Base-by-base conservation (phyloP, 2,329 filamentous ascomycete species). In the Sporothrix brunneoviolacea region DNA sequence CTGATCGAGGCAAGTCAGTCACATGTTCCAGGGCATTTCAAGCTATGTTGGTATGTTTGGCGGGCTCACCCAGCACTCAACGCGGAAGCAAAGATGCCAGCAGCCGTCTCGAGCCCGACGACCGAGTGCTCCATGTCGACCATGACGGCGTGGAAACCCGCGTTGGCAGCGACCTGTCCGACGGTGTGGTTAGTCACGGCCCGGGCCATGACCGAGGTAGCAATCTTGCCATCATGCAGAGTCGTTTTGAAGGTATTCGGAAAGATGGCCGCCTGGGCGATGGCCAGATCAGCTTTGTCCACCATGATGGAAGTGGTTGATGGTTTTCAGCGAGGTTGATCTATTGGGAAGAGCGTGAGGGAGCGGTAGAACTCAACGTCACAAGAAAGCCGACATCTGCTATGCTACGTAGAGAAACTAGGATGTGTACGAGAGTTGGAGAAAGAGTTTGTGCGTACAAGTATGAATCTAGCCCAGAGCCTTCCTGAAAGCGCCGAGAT, bases 101-200 rank as follows among this genome's bases (percentile, higher is more conserved):
- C 35, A 2, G 42, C 42, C 18, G 42, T 45, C 42, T 45, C 42
- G 2, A 45, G 42, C 3, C 42, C 42, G 12, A 45, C 42, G 3
- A 27, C 42, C 9, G 42, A 45, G 30, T 45, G 42, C 32, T 45
- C 42, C 42, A 45, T 45, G 30, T 45, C 42, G 19, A 45, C 42
- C 28, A 45, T 35, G 16, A 45, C 42, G 30, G 42, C 42, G 16
- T 45, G 27, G 18, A 45, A 45, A 15, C 42, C 42, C 4, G 42
- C 28, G 15, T 45, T 45, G 42, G 42, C 42, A 10, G 42, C 42
- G 16, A 45, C 36, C 30, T 45, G 42, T 10, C 42, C 42, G 18
- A 45, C 19, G 7, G 30, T 32, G 21, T 45, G 42, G 30, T 21
- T 45, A 4, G 42, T 45, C 10, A 45, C 42, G 12, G 42, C 42